Percentiles rank a stretch among this genome's conserved stretches.
These are phyloP conservation scores for Gastrodia elata DNA, from an alignment of 106 monocot species.

Conservation along the genomic window DNA sequence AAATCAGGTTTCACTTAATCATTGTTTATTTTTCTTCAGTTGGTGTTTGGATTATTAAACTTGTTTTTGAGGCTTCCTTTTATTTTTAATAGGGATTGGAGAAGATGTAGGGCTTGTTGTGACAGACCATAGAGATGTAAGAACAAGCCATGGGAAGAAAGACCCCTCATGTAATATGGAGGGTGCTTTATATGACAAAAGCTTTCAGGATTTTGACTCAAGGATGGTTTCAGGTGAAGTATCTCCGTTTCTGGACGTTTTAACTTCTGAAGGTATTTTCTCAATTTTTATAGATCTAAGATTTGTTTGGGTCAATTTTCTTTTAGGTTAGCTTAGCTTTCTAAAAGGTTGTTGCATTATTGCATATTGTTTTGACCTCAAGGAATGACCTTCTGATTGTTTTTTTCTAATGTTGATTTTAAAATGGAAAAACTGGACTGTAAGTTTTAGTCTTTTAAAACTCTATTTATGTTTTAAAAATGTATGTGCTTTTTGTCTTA, in stretches of 20 bases:
- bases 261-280: conserved; percentile 22
- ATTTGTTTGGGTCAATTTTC: too few relatives aligned
- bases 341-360: too few relatives aligned
- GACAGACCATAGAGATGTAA: conserved; percentile 33
- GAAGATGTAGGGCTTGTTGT: conserved; percentile 27
- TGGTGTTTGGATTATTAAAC: not conserved
- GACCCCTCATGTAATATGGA: conserved; percentile 9
- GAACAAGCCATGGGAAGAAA: conserved; percentile 17
- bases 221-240: conserved; percentile 10
- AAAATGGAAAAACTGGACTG: too few relatives aligned
- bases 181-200: conserved; percentile 7
- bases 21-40: not conserved
- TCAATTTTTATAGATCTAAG: not conserved
- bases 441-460: too few relatives aligned
- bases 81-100: conserved; percentile 29
- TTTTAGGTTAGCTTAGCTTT: too few relatives aligned
- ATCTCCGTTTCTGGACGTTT: conserved; percentile 14
- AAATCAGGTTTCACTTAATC: conserved; percentile 31
- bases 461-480: too few relatives aligned
- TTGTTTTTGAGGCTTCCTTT: not conserved
- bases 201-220: conserved; percentile 9
- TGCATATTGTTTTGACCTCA: too few relatives aligned
- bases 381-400: too few relatives aligned
- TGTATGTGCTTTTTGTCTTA: too few relatives aligned
- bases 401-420: too few relatives aligned